Percentiles rank a stretch among this genome's conserved stretches.
These are phyloP conservation scores for Priceomyces fermenticarens DNA, from an alignment of 805 yeast species.

Conservation along the genomic window DNA sequence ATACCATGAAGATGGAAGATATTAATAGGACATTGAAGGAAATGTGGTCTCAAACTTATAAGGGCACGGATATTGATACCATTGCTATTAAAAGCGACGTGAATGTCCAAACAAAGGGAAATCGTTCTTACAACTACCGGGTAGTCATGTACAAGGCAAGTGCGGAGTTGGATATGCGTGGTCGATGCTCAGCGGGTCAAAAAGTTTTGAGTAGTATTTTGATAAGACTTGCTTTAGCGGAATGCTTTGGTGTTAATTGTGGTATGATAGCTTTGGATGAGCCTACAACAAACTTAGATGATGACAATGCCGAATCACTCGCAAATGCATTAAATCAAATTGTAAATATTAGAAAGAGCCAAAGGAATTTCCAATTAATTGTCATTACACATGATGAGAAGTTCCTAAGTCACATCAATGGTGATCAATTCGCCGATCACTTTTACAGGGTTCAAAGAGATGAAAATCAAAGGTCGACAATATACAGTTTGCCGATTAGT, in stretches of 20 bases:
- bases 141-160: conserved; percentile 94
- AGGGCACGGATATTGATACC: conserved; percentile 93
- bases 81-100: conserved; percentile 83
- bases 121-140: conserved; percentile 81
- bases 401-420: conserved; percentile 81
- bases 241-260: conserved; percentile 91
- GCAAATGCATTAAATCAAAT: conserved; percentile 77
- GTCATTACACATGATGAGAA: conserved; percentile 97
- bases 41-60: conserved; percentile 90
- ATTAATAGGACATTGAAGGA: conserved; percentile 86
- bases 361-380: conserved; percentile 87
- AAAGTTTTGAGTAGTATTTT: conserved; percentile 90
- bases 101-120: conserved; percentile 45
- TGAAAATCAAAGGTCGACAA: conserved; percentile 75
- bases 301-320: conserved; percentile 81
- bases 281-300: conserved; percentile 94
- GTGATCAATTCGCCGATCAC: conserved; percentile 80
- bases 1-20: conserved; percentile 86
- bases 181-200: conserved; percentile 97
- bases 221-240: conserved; percentile 88
- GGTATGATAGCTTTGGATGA: conserved; percentile 97
- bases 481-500: conserved; percentile 47
- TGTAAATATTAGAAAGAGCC: conserved; percentile 69
- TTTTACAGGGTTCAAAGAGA: conserved; percentile 81
- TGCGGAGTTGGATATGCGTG: conserved; percentile 94